A percentile compares a stretch with the other conserved stretches of the same genome.
These are phyloP conservation scores for Solanum chilense DNA, from an alignment of 257 asterid species.

Conservation along the genomic window DNA sequence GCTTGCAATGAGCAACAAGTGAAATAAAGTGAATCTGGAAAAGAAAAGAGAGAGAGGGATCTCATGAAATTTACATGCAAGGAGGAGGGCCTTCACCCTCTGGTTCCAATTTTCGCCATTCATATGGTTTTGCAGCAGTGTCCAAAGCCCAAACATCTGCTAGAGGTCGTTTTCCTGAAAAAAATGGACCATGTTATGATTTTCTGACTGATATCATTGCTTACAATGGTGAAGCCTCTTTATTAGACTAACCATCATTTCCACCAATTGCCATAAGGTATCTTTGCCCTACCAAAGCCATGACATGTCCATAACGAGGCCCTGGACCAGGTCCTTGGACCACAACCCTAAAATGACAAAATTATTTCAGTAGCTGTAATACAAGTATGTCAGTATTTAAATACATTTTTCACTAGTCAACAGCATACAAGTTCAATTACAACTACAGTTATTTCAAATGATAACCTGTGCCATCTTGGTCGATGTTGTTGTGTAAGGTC, in stretches of 20 bases:
- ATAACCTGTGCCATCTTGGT: constrained; percentile 96
- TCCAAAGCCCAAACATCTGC: constrained; percentile 99
- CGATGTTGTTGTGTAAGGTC: constrained; percentile 94
- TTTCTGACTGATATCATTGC: constrained; percentile 1
- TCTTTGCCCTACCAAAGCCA: constrained; percentile 99
- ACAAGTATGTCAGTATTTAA: neutral
- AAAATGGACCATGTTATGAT: constrained; percentile 12
- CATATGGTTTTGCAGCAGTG: constrained; percentile 99
- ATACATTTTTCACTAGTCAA: neutral
- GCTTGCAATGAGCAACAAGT: neutral
- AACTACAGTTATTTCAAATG: neutral
- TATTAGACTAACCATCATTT: constrained; percentile 73
- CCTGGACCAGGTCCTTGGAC: constrained; percentile 99
- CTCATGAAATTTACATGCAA: constrained; percentile 70
- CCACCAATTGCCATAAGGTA: constrained; percentile 99
- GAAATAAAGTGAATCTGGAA: neutral
- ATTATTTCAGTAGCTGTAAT: neutral
- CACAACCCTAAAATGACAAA: constrained; percentile 57
- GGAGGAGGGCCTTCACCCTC: constrained; percentile 99
- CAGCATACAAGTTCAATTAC: neutral
- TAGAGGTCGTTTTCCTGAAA: constrained; percentile 87
- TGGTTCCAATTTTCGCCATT: constrained; percentile 99
- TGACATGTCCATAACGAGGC: constrained; percentile 98
- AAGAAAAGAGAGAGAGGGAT: neutral
- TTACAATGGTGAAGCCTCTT: neutral